Evolutionary conservation across 2,329 filamentous ascomycete genomes (phyloP).

Genomic region (Verticillium dahliae): DNA sequence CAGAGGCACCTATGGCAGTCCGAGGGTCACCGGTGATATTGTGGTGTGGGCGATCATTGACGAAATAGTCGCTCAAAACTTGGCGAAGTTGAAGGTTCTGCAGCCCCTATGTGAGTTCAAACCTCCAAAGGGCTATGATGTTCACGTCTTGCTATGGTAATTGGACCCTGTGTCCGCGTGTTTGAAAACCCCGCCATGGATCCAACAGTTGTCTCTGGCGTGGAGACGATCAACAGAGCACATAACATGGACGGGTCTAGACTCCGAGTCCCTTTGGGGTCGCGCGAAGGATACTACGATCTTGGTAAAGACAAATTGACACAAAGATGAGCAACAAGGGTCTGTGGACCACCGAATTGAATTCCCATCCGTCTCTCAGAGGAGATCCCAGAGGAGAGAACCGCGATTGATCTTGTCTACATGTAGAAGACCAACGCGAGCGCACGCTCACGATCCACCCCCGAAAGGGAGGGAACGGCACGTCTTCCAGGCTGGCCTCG

Average conservation of each 20-base stretch:
- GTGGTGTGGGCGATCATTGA: not conserved
- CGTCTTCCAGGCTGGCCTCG: too few relatives aligned
- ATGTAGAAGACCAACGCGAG: not conserved
- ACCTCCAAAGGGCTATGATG: not conserved
- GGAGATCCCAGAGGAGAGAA: not conserved
- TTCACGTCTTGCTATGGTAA: not conserved
- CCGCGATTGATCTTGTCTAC: not conserved
- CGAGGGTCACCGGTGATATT: not conserved
- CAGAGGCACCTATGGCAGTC: too few relatives aligned
- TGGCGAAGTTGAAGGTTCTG: not conserved
- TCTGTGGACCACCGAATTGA: not conserved
- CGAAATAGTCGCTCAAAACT: not conserved
- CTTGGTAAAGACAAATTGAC: not conserved
- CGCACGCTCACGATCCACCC: not conserved
- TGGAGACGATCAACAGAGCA: not conserved
- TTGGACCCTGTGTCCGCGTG: not conserved
- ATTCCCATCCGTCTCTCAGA: not conserved
- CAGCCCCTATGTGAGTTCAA: not conserved
- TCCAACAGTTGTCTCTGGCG: not conserved
- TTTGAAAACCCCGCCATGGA: not conserved
- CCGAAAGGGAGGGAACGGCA: not conserved
- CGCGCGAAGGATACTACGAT: not conserved
- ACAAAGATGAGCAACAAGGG: not conserved
- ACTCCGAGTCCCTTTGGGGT: not conserved
- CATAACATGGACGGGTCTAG: not conserved